These are phyloP conservation scores for Xylaria sp. DNA, from an alignment of 2,329 filamentous ascomycete species.

Conservation along the genomic window DNA sequence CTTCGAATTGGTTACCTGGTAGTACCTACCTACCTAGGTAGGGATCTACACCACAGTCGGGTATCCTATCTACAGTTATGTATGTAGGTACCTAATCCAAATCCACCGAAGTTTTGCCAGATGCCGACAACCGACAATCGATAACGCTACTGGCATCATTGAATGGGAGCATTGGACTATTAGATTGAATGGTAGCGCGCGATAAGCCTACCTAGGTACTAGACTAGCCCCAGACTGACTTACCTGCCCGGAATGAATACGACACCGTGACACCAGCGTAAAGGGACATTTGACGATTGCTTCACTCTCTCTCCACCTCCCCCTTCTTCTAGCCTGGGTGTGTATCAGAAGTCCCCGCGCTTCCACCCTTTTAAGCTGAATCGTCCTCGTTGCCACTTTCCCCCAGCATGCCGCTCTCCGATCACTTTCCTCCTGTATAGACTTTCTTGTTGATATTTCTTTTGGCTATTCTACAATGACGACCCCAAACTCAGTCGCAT, in stretches of 20 bases:
- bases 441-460: slow-evolving; percentile 30
- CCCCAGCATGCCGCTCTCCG: slow-evolving; percentile 34
- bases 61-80: no score
- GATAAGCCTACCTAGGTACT: slow-evolving; percentile 19
- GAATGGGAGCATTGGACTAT: neutral
- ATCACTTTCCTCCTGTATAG: slow-evolving; percentile 18
- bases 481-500: slow-evolving; percentile 13
- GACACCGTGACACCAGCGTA: slow-evolving; percentile 24
- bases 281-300: slow-evolving; percentile 36
- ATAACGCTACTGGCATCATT: slow-evolving; percentile 16
- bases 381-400: slow-evolving; percentile 3
- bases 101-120: slow-evolving; percentile 19
- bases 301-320: slow-evolving; percentile 31
- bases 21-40: no score
- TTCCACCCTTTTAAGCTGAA: slow-evolving; percentile 31
- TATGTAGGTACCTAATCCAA: neutral
- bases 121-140: slow-evolving; percentile 31
- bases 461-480: slow-evolving; percentile 20
- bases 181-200: neutral
- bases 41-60: no score
- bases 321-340: slow-evolving; percentile 27
- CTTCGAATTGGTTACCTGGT: neutral
- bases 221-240: neutral
- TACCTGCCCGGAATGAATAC: slow-evolving; percentile 14
- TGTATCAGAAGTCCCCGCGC: slow-evolving; percentile 34